These are phyloP conservation scores for Pachysandra terminalis DNA, from an alignment of 164 flowering plant species.

Conservation along the genomic window DNA sequence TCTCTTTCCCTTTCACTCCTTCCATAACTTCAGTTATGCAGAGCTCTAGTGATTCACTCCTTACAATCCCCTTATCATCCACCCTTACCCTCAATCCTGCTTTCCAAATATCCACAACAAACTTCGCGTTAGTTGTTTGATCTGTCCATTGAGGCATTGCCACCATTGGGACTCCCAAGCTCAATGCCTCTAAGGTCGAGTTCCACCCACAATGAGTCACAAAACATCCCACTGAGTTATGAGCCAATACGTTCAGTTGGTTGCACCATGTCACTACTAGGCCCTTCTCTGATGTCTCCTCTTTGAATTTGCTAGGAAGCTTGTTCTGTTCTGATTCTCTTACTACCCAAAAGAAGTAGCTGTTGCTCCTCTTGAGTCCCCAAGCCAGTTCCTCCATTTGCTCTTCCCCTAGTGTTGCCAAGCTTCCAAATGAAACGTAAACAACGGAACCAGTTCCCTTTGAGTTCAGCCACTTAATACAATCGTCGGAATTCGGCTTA, in stretches of 20 bases:
- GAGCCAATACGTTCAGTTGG: conserved; percentile 40
- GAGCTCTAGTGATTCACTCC: conserved; percentile 28
- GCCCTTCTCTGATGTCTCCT: conserved; percentile 29
- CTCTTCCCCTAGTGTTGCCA: conserved; percentile 19
- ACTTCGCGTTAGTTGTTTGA: conserved; percentile 49
- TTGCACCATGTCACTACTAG: conserved; percentile 43
- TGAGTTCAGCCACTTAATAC: conserved; percentile 32
- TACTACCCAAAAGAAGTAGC: conserved; percentile 8
- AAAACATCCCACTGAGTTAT: conserved; percentile 50
- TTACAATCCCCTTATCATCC: conserved; percentile 35
- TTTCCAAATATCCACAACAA: conserved; percentile 44
- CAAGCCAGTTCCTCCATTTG: conserved; percentile 34
- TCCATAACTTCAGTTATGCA: conserved; percentile 44
- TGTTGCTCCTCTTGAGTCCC: conserved; percentile 13
- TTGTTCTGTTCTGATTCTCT: conserved; percentile 30
- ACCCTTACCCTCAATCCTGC: conserved; percentile 35
- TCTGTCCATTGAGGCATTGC: conserved; percentile 49
- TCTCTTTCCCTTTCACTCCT: conserved; percentile 30
- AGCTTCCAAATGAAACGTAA: conserved; percentile 42
- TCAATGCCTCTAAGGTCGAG: conserved; percentile 49
- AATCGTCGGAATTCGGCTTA: conserved; percentile 12
- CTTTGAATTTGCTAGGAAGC: conserved; percentile 32
- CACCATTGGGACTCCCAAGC: conserved; percentile 56
- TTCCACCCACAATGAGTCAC: conserved; percentile 62
- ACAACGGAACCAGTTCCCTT: conserved; percentile 30